These are phyloP conservation scores for Urtica urens DNA, from an alignment of 306 rosid species.

Conservation along the genomic window DNA sequence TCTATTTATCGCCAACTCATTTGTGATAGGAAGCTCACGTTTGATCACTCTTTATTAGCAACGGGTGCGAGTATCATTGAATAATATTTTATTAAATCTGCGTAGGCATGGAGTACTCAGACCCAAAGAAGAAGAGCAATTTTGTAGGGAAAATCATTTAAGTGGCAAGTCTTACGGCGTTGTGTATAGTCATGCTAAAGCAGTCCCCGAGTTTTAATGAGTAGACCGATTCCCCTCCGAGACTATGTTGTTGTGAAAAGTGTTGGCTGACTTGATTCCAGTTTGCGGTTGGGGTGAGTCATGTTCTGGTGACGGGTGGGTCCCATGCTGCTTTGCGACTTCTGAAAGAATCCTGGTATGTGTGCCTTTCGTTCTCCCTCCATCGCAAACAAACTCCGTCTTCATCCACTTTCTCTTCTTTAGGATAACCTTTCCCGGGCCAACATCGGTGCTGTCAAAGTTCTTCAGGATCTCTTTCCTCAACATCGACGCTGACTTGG, in stretches of 20 bases:
- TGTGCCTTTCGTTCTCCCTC: slow-evolving; percentile 85
- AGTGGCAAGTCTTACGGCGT: slow-evolving; percentile 58
- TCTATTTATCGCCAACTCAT: too few relatives aligned
- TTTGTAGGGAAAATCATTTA: slow-evolving; percentile 59
- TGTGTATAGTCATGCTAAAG: slow-evolving; percentile 76
- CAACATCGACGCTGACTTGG: slow-evolving; percentile 85
- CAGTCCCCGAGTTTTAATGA: slow-evolving; percentile 63
- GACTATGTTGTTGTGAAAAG: too few relatives aligned
- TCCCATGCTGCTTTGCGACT: slow-evolving; percentile 87
- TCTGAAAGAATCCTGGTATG: slow-evolving; percentile 67
- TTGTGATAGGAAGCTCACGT: too few relatives aligned
- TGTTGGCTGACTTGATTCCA: slow-evolving; percentile 24
- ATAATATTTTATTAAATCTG: too few relatives aligned
- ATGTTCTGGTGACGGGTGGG: slow-evolving; percentile 92
- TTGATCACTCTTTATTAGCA: too few relatives aligned
- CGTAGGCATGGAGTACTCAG: slow-evolving; percentile 82
- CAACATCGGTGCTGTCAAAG: slow-evolving; percentile 80
- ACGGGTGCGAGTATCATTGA: too few relatives aligned
- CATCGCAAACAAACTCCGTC: too few relatives aligned
- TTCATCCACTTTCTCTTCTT: slow-evolving; percentile 5
- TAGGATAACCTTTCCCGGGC: slow-evolving; percentile 93
- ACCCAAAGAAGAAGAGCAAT: slow-evolving; percentile 68
- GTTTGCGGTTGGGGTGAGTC: slow-evolving; percentile 73
- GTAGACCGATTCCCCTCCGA: too few relatives aligned
- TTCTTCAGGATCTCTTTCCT: slow-evolving; percentile 72